These are phyloP conservation scores for Fusarium sp. DNA, from an alignment of 2,329 filamentous ascomycete species.

Conservation along the genomic window DNA sequence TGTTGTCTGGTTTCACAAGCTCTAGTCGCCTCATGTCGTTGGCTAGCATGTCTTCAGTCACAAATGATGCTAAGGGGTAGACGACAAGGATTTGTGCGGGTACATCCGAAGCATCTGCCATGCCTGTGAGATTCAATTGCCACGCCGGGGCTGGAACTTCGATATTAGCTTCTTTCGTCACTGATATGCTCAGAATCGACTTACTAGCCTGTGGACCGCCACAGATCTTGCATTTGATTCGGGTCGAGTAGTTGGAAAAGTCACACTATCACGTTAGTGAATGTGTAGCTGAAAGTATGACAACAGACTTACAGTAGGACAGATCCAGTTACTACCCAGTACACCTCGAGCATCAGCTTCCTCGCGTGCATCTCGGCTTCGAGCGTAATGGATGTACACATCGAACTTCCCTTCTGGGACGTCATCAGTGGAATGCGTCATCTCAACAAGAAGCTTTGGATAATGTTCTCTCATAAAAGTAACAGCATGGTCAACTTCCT, in stretches of 20 bases:
- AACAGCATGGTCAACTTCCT: slow-evolving; percentile 55
- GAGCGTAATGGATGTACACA: slow-evolving; percentile 58
- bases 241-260: slow-evolving; percentile 56
- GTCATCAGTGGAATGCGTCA: slow-evolving; percentile 55
- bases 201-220: slow-evolving; percentile 50
- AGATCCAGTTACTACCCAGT: slow-evolving; percentile 52
- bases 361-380: slow-evolving; percentile 54
- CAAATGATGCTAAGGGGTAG: slow-evolving; percentile 75
- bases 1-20: slow-evolving; percentile 65
- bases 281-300: background rate
- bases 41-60: slow-evolving; percentile 78
- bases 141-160: slow-evolving; percentile 44
- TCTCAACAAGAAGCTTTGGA: slow-evolving; percentile 54
- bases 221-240: slow-evolving; percentile 56
- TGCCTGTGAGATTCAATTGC: slow-evolving; percentile 59
- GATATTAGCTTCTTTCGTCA: background rate
- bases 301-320: slow-evolving; percentile 48
- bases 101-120: slow-evolving; percentile 63
- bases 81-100: slow-evolving; percentile 83
- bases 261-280: slow-evolving; percentile 52
- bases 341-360: slow-evolving; percentile 38
- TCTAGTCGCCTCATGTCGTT: slow-evolving; percentile 81
- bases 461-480: slow-evolving; percentile 59
- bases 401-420: slow-evolving; percentile 54
- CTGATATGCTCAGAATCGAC: slow-evolving; percentile 5